Conservation (phyloP, 2,329 filamentous ascomycete species). For the Torrubiella hemipterigena region DNA sequence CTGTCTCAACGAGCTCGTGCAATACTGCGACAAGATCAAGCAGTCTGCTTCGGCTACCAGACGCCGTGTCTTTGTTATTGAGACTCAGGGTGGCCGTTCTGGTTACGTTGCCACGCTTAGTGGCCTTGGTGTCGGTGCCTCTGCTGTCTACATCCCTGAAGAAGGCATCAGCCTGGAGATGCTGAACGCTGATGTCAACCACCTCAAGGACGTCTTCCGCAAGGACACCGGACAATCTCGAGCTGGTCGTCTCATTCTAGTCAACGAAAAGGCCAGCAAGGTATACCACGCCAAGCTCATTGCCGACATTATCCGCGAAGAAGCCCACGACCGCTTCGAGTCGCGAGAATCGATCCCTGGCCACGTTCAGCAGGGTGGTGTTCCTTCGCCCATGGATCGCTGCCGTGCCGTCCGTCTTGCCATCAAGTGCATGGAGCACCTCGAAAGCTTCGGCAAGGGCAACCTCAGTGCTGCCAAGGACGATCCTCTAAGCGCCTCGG, state of each 20-base stretch:
- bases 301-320: conserved; percentile 89
- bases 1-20: conserved; percentile 80
- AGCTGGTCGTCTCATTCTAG: conserved; percentile 87
- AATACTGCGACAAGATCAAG: conserved; percentile 95
- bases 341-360: conserved; percentile 83
- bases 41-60: conserved; percentile 91
- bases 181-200: conserved; percentile 80
- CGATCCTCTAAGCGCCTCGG: conserved; percentile 61
- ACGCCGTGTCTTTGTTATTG: conserved; percentile 90
- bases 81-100: conserved; percentile 90
- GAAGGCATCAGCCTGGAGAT: conserved; percentile 91
- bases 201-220: conserved; percentile 74
- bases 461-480: conserved; percentile 55
- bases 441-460: conserved; percentile 64
- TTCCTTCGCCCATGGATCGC: conserved; percentile 90
- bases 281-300: conserved; percentile 91
- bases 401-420: conserved; percentile 84
- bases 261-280: conserved; percentile 86
- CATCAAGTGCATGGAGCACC: conserved; percentile 86
- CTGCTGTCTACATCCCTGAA: conserved; percentile 92
- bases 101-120: conserved; percentile 89
- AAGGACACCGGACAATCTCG: conserved; percentile 79
- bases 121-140: conserved; percentile 81
- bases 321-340: conserved; percentile 86
- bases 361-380: conserved; percentile 88